phyloP scores from a whole-genome alignment of 2,329 filamentous ascomycete genomes.

The Xylariaceae sp. region DNA sequence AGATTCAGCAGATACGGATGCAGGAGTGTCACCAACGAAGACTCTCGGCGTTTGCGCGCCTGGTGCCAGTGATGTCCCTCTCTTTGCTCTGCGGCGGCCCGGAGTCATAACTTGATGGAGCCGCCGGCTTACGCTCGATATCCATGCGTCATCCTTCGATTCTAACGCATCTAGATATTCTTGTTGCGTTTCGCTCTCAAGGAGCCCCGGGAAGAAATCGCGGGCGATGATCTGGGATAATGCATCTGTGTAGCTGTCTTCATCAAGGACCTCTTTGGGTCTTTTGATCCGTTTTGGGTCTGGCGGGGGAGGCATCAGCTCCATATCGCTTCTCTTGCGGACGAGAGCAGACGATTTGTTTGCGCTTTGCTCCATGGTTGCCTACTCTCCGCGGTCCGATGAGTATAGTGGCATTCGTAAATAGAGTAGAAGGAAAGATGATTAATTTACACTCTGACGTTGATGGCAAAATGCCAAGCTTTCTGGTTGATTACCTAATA shows the following conservation, averaged over 20 bases:
- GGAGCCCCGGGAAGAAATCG: constrained; percentile 92
- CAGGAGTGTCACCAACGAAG: constrained; percentile 75
- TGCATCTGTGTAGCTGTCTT: constrained; percentile 89
- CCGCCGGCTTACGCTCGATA: constrained; percentile 74
- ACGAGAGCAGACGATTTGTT: constrained; percentile 60
- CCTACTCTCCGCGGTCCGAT: not conserved
- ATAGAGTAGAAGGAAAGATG: not conserved
- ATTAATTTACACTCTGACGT: not conserved
- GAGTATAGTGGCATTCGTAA: not conserved
- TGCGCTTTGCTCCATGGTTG: constrained; percentile 41
- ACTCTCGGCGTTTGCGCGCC: constrained; percentile 62
- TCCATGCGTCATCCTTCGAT: constrained; percentile 84
- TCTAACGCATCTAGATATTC: constrained; percentile 92
- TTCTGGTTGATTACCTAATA: not conserved
- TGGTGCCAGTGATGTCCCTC: constrained; percentile 36
- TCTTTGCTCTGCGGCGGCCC: constrained; percentile 49
- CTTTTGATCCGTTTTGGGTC: constrained; percentile 87
- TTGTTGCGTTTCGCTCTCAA: constrained; percentile 83
- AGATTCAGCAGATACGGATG: constrained; percentile 52
- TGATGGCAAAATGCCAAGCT: not conserved
- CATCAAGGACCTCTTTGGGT: constrained; percentile 83
- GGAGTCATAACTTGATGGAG: constrained; percentile 83
- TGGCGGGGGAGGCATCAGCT: constrained; percentile 87
- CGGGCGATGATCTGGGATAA: constrained; percentile 93
- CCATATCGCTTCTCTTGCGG: constrained; percentile 65